Percentiles rank a stretch among this genome's conserved stretches.
These are phyloP conservation scores for Sporothrix globosa DNA, from an alignment of 2,329 filamentous ascomycete genomes.

Conservation along the genomic window DNA sequence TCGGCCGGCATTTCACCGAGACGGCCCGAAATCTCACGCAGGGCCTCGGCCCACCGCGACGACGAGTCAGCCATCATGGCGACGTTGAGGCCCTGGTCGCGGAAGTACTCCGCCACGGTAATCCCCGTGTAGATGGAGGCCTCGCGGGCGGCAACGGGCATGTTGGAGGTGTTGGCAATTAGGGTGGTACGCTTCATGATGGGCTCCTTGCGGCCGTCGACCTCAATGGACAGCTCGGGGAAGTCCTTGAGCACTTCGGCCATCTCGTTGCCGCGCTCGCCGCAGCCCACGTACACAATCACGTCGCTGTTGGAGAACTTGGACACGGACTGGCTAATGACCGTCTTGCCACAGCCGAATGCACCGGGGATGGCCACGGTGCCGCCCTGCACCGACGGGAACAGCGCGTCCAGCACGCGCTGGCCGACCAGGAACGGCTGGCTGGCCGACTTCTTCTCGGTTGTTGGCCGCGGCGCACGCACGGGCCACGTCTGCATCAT, in stretches of 20 bases:
- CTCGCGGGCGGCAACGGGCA: slow-evolving; percentile 97
- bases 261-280: slow-evolving; percentile 98
- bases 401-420: slow-evolving; percentile 92
- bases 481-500: slow-evolving; percentile 99
- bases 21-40: slow-evolving; percentile 98
- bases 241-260: slow-evolving; percentile 99
- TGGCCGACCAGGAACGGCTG: slow-evolving; percentile 95
- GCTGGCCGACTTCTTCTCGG: slow-evolving; percentile 87
- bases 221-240: slow-evolving; percentile 92
- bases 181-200: slow-evolving; percentile 99
- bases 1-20: slow-evolving; percentile 99
- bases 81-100: slow-evolving; percentile 94
- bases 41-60: slow-evolving; percentile 96
- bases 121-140: slow-evolving; percentile 98
- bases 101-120: slow-evolving; percentile 93
- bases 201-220: slow-evolving; percentile 92
- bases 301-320: slow-evolving; percentile 99
- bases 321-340: slow-evolving; percentile 97
- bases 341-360: slow-evolving; percentile 98
- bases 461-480: slow-evolving; percentile 88
- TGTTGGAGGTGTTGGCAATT: slow-evolving; percentile 99
- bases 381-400: slow-evolving; percentile 94
- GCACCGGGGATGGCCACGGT: slow-evolving; percentile 97
- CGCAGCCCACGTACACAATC: slow-evolving; percentile 87
- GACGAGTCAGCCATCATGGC: slow-evolving; percentile 99